Evolutionary conservation across 225 moss, liverwort and hornwort genomes (phyloP).

Genomic region (Physcomitrium patens): DNA sequence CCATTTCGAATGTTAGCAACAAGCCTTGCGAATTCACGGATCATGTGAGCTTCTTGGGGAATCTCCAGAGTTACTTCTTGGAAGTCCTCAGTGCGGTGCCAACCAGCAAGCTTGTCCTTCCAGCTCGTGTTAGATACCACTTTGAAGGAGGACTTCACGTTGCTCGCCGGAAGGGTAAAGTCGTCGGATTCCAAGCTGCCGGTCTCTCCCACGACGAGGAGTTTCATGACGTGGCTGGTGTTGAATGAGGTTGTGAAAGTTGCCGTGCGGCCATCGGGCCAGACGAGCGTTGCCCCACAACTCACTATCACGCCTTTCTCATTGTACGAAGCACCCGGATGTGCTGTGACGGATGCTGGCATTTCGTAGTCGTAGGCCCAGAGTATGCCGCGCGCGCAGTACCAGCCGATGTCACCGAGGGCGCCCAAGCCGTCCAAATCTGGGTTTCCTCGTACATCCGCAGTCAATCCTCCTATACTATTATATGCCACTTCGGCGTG

Average conservation of each 20-base stretch:
- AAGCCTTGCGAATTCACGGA: constrained; percentile 51
- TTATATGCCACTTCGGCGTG: constrained; percentile 37
- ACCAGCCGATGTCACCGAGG: constrained; percentile 57
- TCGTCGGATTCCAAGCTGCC: constrained; percentile 53
- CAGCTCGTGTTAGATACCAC: constrained; percentile 34
- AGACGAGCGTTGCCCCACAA: constrained; percentile 51
- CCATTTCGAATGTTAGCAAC: constrained; percentile 32
- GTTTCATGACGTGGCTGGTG: constrained; percentile 44
- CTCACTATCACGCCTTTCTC: constrained; percentile 48
- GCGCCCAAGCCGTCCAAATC: constrained; percentile 50
- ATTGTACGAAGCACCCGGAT: constrained; percentile 45
- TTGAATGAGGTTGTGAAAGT: constrained; percentile 52
- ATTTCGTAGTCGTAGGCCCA: constrained; percentile 56
- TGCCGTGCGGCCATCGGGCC: constrained; percentile 36
- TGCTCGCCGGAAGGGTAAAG: constrained; percentile 41
- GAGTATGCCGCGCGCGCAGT: constrained; percentile 44
- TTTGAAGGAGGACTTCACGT: constrained; percentile 29
- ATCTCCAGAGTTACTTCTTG: constrained; percentile 40
- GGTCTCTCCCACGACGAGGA: constrained; percentile 41
- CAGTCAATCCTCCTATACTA: constrained; percentile 35
- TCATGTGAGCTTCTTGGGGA: constrained; percentile 59
- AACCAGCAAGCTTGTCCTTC: constrained; percentile 39
- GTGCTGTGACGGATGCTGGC: constrained; percentile 46
- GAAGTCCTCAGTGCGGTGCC: constrained; percentile 31
- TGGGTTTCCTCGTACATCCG: constrained; percentile 48